Evolutionary conservation across 2,329 filamentous ascomycete genomes (phyloP).

Genomic region (Hypoxylon sp.): DNA sequence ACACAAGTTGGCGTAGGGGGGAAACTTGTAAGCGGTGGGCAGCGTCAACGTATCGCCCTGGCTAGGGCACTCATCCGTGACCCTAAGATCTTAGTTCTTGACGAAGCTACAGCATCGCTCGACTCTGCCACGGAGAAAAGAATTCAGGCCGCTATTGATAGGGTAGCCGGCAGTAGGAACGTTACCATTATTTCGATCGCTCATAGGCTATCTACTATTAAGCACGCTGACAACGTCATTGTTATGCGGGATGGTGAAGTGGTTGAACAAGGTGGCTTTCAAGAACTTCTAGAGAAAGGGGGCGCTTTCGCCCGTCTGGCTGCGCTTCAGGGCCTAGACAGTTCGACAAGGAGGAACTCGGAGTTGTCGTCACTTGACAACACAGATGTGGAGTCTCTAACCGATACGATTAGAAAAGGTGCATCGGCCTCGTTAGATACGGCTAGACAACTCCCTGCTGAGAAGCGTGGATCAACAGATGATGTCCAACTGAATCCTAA

Average conservation of each 20-base stretch:
- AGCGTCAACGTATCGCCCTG: slow-evolving; percentile 72
- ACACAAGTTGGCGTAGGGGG: slow-evolving; percentile 69
- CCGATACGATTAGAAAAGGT: slow-evolving; percentile 19
- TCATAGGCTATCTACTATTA: slow-evolving; percentile 70
- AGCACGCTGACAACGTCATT: slow-evolving; percentile 73
- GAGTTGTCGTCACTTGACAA: slow-evolving; percentile 24
- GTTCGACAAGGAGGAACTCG: slow-evolving; percentile 16
- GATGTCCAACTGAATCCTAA: not conserved
- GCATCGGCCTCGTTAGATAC: slow-evolving; percentile 7
- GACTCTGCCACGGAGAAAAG: slow-evolving; percentile 71
- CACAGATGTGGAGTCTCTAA: slow-evolving; percentile 31
- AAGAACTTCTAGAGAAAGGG: slow-evolving; percentile 63
- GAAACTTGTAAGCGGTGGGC: slow-evolving; percentile 71
- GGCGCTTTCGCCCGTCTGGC: slow-evolving; percentile 65
- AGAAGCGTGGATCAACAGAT: slow-evolving; percentile 9
- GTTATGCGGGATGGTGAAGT: slow-evolving; percentile 71
- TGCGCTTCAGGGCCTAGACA: slow-evolving; percentile 42
- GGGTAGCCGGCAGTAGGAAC: slow-evolving; percentile 60
- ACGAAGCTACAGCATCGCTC: slow-evolving; percentile 74
- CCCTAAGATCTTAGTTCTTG: slow-evolving; percentile 71
- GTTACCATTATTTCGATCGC: slow-evolving; percentile 76
- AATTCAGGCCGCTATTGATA: slow-evolving; percentile 66
- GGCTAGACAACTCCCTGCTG: slow-evolving; percentile 7
- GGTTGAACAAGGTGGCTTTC: slow-evolving; percentile 73
- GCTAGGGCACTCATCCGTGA: slow-evolving; percentile 71